Evolutionary conservation across 352 stramenopile genomes (phyloP), one percentile per base, ranked within the genome.

Genomic region (Aphanomyces stellatus): DNA sequence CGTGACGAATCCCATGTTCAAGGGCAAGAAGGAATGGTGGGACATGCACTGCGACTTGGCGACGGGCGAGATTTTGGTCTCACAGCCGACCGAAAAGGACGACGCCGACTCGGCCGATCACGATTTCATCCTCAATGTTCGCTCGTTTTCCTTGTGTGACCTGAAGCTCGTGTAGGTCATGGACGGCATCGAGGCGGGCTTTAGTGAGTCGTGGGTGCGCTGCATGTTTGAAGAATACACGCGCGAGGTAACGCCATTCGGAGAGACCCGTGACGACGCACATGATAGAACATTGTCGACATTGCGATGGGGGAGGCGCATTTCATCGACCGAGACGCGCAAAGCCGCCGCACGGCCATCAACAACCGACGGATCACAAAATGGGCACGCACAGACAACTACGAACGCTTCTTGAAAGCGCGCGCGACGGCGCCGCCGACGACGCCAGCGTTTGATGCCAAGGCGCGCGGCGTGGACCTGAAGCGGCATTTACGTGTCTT

Each of bases 1-100:
- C 2, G 88, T 96, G 62, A 97, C 88, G 19, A 96, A 96, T 60
- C 88, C 88, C 1, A 96, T 96, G 88, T 96, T 96, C 68, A 93
- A 95, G 69, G 87, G 82, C 57, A 93, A 94, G 69, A 77, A 78
- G 24, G 88, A 96, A 53, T 96, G 88, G 88, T 96, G 88, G 88
- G 88, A 96, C 66, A 79, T 96, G 24, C 71, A 96, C 25, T 94
- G 85, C 42, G 87, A 96, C 71, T 81, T 96, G 51, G 90, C 85
- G 4, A 95, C 71, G 4, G 85, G 87, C 6, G 84, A 93, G 69
- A 78, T 93, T 7, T 66, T 91, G 27, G 88, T 81, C 0, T 61
- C 74, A 4, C 72, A 72, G 11, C 64, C 75, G 2, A 24, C 25
- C 7, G 86, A 95, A 60, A 82, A 85, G 57, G 86, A 95, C 46